phyloP scores from a whole-genome alignment of 805 yeast species.

The Saturnispora silvae region DNA sequence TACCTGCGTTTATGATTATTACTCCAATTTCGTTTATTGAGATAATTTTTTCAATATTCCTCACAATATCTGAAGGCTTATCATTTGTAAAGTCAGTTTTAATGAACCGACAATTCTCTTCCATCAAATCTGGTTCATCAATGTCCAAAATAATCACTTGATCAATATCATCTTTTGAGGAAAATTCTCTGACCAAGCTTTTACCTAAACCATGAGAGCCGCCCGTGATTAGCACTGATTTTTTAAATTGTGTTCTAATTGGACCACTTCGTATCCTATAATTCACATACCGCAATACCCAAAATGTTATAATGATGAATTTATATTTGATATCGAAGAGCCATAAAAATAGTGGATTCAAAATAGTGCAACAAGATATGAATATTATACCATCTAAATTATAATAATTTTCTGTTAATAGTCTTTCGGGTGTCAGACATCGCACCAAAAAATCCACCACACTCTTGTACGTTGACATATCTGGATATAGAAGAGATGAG shows the following conservation, averaged over 20 bases:
- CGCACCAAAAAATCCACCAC: not conserved
- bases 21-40: slow-evolving; percentile 19
- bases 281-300: slow-evolving; percentile 17
- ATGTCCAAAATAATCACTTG: slow-evolving; percentile 28
- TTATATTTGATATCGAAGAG: slow-evolving; percentile 3
- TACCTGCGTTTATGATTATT: slow-evolving; percentile 40
- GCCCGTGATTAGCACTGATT: slow-evolving; percentile 28
- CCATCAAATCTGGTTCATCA: slow-evolving; percentile 9
- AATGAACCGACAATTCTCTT: slow-evolving; percentile 17
- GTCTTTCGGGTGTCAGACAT: slow-evolving; percentile 5
- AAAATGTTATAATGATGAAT: slow-evolving; percentile 9
- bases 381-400: slow-evolving; percentile 12
- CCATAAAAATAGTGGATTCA: slow-evolving; percentile 11
- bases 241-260: not conserved
- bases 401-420: slow-evolving; percentile 2
- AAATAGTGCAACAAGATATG: slow-evolving; percentile 6
- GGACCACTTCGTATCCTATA: slow-evolving; percentile 2
- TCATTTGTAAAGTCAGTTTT: slow-evolving; percentile 18
- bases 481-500: not conserved
- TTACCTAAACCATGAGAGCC: slow-evolving; percentile 43
- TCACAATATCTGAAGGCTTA: slow-evolving; percentile 17
- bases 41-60: slow-evolving; percentile 11
- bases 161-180: slow-evolving; percentile 4
- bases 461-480: not conserved
- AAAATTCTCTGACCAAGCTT: slow-evolving; percentile 24